Evolutionary conservation across 2,329 filamentous ascomycete genomes (phyloP).

Genomic region (Cladosporium sp.): DNA sequence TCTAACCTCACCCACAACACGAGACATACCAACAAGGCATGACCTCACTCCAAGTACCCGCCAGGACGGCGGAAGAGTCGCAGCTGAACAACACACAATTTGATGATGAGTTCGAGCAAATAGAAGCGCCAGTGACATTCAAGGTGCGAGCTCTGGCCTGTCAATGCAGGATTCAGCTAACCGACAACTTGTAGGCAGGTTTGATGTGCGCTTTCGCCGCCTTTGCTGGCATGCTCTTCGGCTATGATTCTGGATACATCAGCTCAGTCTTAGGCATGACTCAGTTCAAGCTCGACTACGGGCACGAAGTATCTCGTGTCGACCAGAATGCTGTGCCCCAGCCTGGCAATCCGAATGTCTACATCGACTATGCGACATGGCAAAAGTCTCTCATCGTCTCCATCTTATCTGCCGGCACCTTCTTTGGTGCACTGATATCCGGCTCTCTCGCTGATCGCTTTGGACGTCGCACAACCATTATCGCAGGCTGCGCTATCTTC

Average conservation of each 20-base stretch:
- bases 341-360: constrained; percentile 22
- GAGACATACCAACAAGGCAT: background rate
- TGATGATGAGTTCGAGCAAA: constrained; percentile 7
- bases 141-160: constrained; percentile 25
- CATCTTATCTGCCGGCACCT: constrained; percentile 74
- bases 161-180: background rate
- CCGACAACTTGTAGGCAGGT: constrained; percentile 49
- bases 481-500: constrained; percentile 64
- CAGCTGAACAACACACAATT: background rate
- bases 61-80: constrained; percentile 11
- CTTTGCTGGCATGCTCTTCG: constrained; percentile 62
- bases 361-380: constrained; percentile 33
- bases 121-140: constrained; percentile 39
- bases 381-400: constrained; percentile 66
- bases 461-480: constrained; percentile 65
- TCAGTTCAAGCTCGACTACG: constrained; percentile 46
- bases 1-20: background rate
- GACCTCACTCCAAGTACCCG: constrained; percentile 5
- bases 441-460: constrained; percentile 63
- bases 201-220: constrained; percentile 62
- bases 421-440: constrained; percentile 66
- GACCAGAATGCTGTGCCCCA: constrained; percentile 14
- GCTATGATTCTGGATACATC: constrained; percentile 60
- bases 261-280: constrained; percentile 53
- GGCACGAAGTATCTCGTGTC: constrained; percentile 23